These are phyloP conservation scores for Fragaria vesca DNA, from an alignment of 306 rosid species.

Conservation along the genomic window DNA sequence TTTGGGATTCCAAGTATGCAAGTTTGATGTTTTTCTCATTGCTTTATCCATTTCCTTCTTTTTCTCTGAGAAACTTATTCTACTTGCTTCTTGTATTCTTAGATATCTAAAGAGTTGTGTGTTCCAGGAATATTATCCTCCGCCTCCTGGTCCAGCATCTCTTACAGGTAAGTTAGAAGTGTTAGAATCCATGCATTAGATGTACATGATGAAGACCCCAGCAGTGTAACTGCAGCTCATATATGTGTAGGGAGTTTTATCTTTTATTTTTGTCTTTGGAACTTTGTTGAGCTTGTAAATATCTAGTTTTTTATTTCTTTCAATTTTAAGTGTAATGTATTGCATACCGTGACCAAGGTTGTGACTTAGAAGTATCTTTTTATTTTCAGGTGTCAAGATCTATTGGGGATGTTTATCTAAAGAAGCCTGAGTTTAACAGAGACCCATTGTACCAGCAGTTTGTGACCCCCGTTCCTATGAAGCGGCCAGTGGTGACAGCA, in stretches of 20 bases:
- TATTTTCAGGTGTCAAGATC: constrained; percentile 85
- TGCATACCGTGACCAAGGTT: constrained; percentile 16
- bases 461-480: constrained; percentile 67
- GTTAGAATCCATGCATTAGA: constrained; percentile 14
- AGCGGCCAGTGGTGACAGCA: constrained; percentile 84
- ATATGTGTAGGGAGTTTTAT: background rate
- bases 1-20: background rate
- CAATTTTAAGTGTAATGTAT: background rate
- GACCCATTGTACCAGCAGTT: constrained; percentile 75
- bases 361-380: constrained; percentile 1
- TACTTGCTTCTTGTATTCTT: background rate
- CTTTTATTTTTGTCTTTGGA: background rate
- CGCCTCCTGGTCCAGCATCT: constrained; percentile 21
- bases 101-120: constrained; percentile 14
- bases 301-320: background rate
- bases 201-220: background rate
- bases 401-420: constrained; percentile 85
- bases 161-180: constrained; percentile 21
- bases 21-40: background rate
- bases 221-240: background rate
- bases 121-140: constrained; percentile 19
- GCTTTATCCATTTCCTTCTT: background rate
- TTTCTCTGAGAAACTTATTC: background rate
- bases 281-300: constrained; percentile 11
- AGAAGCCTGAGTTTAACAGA: constrained; percentile 75